Base-by-base conservation (phyloP, 1,139 yeast species). In the Pichiaceae sp. region DNA sequence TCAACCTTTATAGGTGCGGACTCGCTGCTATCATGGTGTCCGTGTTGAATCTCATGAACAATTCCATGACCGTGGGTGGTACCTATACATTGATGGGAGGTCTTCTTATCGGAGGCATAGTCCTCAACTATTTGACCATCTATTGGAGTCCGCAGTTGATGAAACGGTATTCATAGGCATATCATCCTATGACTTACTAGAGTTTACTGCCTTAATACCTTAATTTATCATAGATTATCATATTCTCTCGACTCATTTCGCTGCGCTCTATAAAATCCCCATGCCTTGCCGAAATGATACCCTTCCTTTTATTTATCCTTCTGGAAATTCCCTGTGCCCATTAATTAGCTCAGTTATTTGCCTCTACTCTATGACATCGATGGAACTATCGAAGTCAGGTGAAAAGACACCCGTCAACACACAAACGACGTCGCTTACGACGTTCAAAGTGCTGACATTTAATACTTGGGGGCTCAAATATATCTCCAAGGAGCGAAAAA, bases 381-480 rank as follows among this genome's bases (percentile, higher is more conserved):
- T 21, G 11, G 11, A 7, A 21, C 24, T 11, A 21, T 21, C 11
- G 11, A 21, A 7, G 11, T 21, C 24, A 11, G 24, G 11, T 21
- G 24, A 21, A 7, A 7, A 7, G 7, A 21, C 24, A 21, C 9
- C 24, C 9, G 11, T 21, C 24, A 11, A 7, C 11, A 7, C 24
- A 21, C 24, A 7, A 21, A 21, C 11, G 24, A 7, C 24, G 11
- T 11, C 24, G 24, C 7, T 21, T 17, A 41, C 39, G 17, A 24
- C 42, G 1, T 40, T 79, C 17, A 71, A 63, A 45, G 62, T 82
- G 29, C 64, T 82, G 17, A 80, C 93, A 0, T 72, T 79, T 54
- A 82, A 80, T 53, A 76, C 85, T 1, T 86, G 96, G 97, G 99
- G 98, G 1, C 64, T 91, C 42, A 87, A 86, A 51, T 80, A 63